Base-by-base conservation (phyloP, 345 rosid genomes). In the Odontarrhena argentea region DNA sequence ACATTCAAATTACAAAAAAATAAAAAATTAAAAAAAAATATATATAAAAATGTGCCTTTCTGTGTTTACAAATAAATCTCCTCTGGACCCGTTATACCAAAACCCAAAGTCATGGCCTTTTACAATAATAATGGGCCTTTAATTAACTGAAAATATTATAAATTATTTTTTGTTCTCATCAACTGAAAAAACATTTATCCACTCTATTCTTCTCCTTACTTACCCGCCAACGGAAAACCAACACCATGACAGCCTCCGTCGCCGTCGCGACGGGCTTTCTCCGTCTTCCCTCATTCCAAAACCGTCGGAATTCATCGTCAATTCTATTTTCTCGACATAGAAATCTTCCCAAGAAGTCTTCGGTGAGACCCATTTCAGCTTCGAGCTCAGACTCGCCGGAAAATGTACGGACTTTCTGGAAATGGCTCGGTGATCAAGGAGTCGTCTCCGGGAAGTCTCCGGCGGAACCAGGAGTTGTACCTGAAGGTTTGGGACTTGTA, bases 401-500 rank as follows among this genome's bases (percentile, higher is more conserved):
- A 22, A 65, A 81, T 14, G 67, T 87, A 53, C 70, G 78, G n/a
- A 81, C 76, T 22, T 93, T 88, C 83, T 93, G 96, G 97, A 68
- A 85, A 41, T 93, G 98, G 98, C 88, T 93, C 60, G 65, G 34
- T 15, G 83, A 80, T 36, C 82, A 76, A 70, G 87, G 88, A 37
- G 84, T 84, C 4, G 80, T 83, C 55, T 86, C 94, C 12, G 71
- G 68, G 8, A 87, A 88, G 73, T 75, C 92, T 35, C 76, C 82
- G 2, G 78, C 83, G 10, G 81, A 73, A 67, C 96, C 94, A 2
- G 87, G 80, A 4, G 8, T 75, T 6, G 89, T 86, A 28, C 65
- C 73, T 1, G 92, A 88, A 78, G 97, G 98, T 35, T 68, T 93
- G 12, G 98, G 97, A 6, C 86, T 93, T 54, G 76, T 90, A 47